These are phyloP conservation scores for Tetrahymena borealis DNA, from an alignment of 73 alveolate genomes.

Conservation along the genomic window DNA sequence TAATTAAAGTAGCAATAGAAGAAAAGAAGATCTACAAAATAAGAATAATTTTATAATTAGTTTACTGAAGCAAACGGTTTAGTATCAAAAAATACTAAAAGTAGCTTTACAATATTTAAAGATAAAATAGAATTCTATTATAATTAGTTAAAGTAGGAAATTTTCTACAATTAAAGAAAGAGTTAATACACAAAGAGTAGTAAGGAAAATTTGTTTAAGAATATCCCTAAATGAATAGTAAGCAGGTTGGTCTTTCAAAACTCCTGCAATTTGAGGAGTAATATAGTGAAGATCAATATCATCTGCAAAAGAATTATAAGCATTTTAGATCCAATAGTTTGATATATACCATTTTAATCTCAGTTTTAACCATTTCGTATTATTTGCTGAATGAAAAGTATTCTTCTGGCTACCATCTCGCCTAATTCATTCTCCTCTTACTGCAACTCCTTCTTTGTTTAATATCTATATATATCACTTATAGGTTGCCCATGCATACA, in stretches of 20 bases:
- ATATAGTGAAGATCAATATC: not conserved
- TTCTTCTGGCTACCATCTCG: not conserved
- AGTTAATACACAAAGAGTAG: not conserved
- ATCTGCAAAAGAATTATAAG: not conserved
- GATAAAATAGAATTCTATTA: too few relatives aligned
- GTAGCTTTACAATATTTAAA: too few relatives aligned
- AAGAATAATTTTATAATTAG: too few relatives aligned
- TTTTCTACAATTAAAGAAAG: too few relatives aligned
- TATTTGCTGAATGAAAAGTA: not conserved
- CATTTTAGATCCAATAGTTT: not conserved
- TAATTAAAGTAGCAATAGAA: too few relatives aligned
- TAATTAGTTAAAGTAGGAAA: too few relatives aligned
- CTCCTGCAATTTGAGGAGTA: constrained; percentile 1
- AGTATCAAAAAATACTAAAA: too few relatives aligned
- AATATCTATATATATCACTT: not conserved
- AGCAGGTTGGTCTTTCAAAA: not conserved
- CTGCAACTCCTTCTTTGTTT: not conserved
- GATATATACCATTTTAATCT: not conserved
- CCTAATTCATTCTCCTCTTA: not conserved
- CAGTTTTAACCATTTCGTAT: not conserved
- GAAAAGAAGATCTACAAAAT: too few relatives aligned
- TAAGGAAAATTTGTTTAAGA: not conserved
- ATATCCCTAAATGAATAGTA: not conserved
- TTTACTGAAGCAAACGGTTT: too few relatives aligned
- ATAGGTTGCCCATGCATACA: not conserved